Evolutionary conservation across 2,329 filamentous ascomycete species (phyloP).

Genomic region (Lomentospora prolificans): DNA sequence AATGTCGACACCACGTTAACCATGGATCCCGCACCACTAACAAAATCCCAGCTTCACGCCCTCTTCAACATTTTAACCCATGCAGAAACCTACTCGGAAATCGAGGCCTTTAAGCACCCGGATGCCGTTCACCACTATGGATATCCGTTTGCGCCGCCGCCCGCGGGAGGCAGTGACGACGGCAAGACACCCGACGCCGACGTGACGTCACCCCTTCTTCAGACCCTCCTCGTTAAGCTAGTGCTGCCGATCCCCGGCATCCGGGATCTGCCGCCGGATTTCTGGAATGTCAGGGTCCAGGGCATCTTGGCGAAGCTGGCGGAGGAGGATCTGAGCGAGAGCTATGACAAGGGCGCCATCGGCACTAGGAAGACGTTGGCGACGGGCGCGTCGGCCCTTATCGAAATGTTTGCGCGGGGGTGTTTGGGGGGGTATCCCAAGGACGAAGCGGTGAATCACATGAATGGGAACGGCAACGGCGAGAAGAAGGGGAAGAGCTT

Average conservation of each 20-base stretch:
- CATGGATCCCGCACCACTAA: constrained; percentile 3
- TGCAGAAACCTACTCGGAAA: constrained; percentile 54
- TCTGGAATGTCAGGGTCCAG: constrained; percentile 55
- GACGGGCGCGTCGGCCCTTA: constrained; percentile 58
- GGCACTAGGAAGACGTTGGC: constrained; percentile 67
- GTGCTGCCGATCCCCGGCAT: constrained; percentile 57
- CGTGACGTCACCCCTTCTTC: constrained; percentile 52
- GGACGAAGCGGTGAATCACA: background rate
- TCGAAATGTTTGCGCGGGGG: constrained; percentile 60
- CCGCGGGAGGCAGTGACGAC: constrained; percentile 13
- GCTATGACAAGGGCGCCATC: constrained; percentile 68
- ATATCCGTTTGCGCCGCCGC: constrained; percentile 46
- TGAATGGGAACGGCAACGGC: constrained; percentile 21
- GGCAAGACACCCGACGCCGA: constrained; percentile 17
- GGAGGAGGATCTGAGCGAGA: constrained; percentile 64
- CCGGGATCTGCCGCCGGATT: constrained; percentile 49
- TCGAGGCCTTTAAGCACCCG: constrained; percentile 59
- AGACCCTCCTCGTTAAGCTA: constrained; percentile 56
- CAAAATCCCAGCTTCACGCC: constrained; percentile 34
- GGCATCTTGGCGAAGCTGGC: constrained; percentile 52
- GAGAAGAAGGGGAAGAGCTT: constrained; percentile 35
- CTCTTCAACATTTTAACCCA: constrained; percentile 53
- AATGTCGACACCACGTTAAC: background rate
- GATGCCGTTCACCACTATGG: constrained; percentile 58
- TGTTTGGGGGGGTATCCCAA: constrained; percentile 50